These are phyloP conservation scores for Podospora pseudopauciseta DNA, from an alignment of 495 filamentous ascomycete genomes.

Conservation along the genomic window DNA sequence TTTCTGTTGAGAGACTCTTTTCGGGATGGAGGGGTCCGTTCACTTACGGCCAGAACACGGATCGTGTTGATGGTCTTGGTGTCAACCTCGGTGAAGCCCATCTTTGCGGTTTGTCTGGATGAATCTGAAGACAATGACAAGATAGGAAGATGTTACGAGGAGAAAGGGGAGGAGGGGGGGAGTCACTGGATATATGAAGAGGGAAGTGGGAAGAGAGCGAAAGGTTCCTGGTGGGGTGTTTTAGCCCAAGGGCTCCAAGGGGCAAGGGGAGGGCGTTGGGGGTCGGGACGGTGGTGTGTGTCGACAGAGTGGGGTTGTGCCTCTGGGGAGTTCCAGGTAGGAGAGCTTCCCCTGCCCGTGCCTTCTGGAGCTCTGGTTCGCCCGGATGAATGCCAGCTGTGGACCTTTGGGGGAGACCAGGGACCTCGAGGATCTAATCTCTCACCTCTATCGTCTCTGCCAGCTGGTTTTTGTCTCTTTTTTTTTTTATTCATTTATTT, in stretches of 20 bases:
- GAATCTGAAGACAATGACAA: constrained; percentile 27
- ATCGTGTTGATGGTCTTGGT: constrained; percentile 95
- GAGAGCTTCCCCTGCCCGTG: constrained; percentile 16
- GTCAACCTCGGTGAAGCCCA: constrained; percentile 85
- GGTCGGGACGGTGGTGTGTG: constrained; percentile 6
- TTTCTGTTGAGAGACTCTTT: constrained; percentile 18
- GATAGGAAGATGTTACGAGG: constrained; percentile 17
- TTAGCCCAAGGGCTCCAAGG: constrained; percentile 13
- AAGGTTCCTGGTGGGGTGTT: constrained; percentile 32
- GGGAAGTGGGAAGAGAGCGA: constrained; percentile 31
- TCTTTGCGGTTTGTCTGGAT: constrained; percentile 53
- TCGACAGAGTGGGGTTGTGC: constrained; percentile 24
- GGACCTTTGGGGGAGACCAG: constrained; percentile 22
- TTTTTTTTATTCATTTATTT: constrained; percentile 11
- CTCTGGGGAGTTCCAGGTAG: constrained; percentile 6
- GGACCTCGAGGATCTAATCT: constrained; percentile 18
- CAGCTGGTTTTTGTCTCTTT: constrained; percentile 11
- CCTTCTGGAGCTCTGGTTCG: constrained; percentile 35
- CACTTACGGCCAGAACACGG: constrained; percentile 85
- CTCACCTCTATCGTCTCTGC: neutral
- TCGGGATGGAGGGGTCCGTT: constrained; percentile 15
- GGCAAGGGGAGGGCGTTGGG: constrained; percentile 7
- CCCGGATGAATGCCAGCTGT: constrained; percentile 31
- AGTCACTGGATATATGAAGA: constrained; percentile 13
- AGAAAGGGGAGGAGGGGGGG: constrained; percentile 27